A percentile compares a stretch with the other conserved stretches of the same genome.
Evolutionary conservation across 495 filamentous ascomycete species (phyloP).

Genomic region (Tricharina praecox): DNA sequence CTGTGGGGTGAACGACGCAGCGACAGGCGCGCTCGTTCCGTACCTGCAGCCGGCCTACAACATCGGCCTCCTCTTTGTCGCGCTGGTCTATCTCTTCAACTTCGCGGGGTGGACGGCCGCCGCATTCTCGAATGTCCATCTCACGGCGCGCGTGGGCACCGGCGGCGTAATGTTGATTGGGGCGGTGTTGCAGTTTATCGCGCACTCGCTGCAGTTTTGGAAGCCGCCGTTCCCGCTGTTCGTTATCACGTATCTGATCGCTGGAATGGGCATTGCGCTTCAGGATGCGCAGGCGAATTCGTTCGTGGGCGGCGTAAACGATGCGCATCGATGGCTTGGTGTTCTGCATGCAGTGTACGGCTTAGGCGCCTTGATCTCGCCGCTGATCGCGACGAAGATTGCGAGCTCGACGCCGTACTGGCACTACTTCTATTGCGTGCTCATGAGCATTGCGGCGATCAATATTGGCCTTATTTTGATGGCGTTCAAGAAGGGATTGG

Average conservation of each 20-base stretch:
- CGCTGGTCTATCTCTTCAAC: slow-evolving; percentile 39
- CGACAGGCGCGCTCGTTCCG: slow-evolving; percentile 57
- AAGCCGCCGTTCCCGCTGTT: slow-evolving; percentile 53
- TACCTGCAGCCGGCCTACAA: slow-evolving; percentile 35
- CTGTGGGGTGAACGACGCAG: slow-evolving; percentile 44
- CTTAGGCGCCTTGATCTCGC: slow-evolving; percentile 50
- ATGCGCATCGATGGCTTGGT: slow-evolving; percentile 45
- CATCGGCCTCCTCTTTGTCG: slow-evolving; percentile 19
- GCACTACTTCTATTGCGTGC: slow-evolving; percentile 45
- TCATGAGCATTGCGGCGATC: slow-evolving; percentile 34
- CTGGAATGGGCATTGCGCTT: slow-evolving; percentile 49
- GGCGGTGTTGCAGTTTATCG: slow-evolving; percentile 33
- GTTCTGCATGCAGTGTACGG: slow-evolving; percentile 55
- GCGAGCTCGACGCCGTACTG: slow-evolving; percentile 37
- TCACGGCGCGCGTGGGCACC: slow-evolving; percentile 41
- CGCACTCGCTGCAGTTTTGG: slow-evolving; percentile 46
- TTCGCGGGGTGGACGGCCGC: slow-evolving; percentile 60
- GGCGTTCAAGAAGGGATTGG: slow-evolving; percentile 37
- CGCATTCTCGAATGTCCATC: slow-evolving; percentile 45
- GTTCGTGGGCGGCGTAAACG: slow-evolving; percentile 52
- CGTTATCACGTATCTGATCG: slow-evolving; percentile 45
- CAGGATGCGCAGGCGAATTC: slow-evolving; percentile 58
- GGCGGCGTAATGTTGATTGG: slow-evolving; percentile 43
- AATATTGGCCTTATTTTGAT: slow-evolving; percentile 36
- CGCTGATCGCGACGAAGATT: slow-evolving; percentile 53